Conservation (phyloP, 2,329 filamentous ascomycete species). For the Sporothrix variecibatus region DNA sequence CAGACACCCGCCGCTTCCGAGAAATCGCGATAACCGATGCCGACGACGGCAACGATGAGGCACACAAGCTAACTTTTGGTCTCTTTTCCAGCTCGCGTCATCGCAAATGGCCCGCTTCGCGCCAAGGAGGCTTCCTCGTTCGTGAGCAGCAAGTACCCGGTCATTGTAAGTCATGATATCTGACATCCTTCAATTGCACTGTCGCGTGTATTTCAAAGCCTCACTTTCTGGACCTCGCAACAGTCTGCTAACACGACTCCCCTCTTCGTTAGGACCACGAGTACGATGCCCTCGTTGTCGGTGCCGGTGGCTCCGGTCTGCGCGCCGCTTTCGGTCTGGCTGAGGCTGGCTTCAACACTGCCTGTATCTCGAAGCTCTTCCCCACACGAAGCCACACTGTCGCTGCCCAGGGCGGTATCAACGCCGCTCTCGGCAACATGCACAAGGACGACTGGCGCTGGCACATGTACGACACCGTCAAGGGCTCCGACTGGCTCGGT, state of each 20-base stretch:
- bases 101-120: constrained; percentile 80
- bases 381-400: constrained; percentile 84
- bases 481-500: constrained; percentile 95
- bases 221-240: neutral
- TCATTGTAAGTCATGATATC: constrained; percentile 66
- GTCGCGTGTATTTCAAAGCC: neutral
- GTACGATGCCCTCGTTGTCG: constrained; percentile 95
- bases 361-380: constrained; percentile 85
- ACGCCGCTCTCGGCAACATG: constrained; percentile 91
- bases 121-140: constrained; percentile 91
- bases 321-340: constrained; percentile 83
- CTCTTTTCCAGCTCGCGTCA: constrained; percentile 68
- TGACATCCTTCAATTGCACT: neutral
- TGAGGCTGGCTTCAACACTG: constrained; percentile 86
- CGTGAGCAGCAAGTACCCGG: constrained; percentile 86
- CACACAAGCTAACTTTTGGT: neutral
- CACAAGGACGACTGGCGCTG: constrained; percentile 98
- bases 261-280: constrained; percentile 74
- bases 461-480: constrained; percentile 99
- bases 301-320: constrained; percentile 78
- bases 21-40: neutral
- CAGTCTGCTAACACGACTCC: neutral
- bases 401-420: constrained; percentile 81
- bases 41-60: neutral
- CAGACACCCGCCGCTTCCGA: neutral